Evolutionary conservation across 2,329 filamentous ascomycete species (phyloP), one percentile per base, ranked within the genome.

Genomic region (Lachnellula hyalina): DNA sequence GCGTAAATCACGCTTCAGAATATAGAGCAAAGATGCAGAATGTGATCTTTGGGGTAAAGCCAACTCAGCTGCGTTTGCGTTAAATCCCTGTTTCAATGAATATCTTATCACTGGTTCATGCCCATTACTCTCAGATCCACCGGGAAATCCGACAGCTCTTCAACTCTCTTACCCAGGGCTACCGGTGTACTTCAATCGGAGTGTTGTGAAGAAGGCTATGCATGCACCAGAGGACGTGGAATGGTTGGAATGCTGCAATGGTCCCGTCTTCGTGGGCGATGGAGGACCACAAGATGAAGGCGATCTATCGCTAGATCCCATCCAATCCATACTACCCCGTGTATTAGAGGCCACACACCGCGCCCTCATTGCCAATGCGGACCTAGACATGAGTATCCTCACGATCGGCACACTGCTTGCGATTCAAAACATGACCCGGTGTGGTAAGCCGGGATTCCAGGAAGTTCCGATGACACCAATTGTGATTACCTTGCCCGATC

Each of bases 361-460:
- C 59, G 74, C 74, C 40, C 71, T 81, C 51, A 74, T 81, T 55
- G 74, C 75, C 38, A 73, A 70, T 47, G 77, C 75, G 6, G 71
- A 75, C 52, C 70, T 78, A 15, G 78, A 80, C 64, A 73, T 75
- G 64, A 64, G 77, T 4, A 72, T 81, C 47, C 67, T 70, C 47
- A 76, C 75, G 28, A 78, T 80, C 60, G 77, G 77, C 2, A 80
- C 77, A 0, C 69, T 80, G 4, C 69, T 81, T 19, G 73, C 75
- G 3, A 69, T 81, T 40, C 77, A 80, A 63, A 80, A 80, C 66
- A 74, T 79, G 70, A 80, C 77, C 2, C 80, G 77, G 76, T 73
- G 77, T 61, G 77, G 77, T 14, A 57, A 64, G 2, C 73, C 77
- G 49, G 77, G 77, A 11, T 72, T 80, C 42, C 71, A 75, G 23